Evolutionary conservation across 176 grass and related monocot genomes (phyloP).

Genomic region (Saccharum spontaneum): DNA sequence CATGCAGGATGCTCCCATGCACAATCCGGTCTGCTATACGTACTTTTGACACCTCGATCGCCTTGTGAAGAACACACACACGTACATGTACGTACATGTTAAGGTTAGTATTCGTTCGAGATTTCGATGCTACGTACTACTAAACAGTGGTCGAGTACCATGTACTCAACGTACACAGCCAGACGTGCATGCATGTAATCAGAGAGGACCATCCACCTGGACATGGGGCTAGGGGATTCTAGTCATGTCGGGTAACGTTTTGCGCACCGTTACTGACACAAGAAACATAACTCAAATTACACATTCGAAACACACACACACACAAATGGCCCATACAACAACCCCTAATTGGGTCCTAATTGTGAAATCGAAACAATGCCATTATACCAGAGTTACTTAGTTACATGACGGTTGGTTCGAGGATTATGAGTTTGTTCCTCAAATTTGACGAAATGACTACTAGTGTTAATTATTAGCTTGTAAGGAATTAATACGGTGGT

Average conservation of each 20-base stretch:
- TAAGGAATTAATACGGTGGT: no score
- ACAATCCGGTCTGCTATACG: background rate
- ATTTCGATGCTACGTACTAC: background rate
- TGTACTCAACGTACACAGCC: background rate
- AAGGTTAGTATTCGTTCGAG: background rate
- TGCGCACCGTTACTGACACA: slow-evolving; percentile 30
- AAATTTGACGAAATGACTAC: no score
- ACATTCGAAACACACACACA: background rate
- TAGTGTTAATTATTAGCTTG: no score
- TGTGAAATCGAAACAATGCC: background rate
- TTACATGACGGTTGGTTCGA: no score
- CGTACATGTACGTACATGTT: background rate
- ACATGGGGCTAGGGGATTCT: background rate
- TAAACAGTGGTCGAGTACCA: background rate
- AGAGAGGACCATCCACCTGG: background rate
- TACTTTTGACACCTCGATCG: background rate
- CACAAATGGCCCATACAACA: background rate
- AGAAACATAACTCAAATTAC: slow-evolving; percentile 4
- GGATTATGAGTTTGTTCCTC: no score
- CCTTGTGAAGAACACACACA: background rate
- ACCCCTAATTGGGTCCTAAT: background rate
- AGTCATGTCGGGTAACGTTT: slow-evolving; percentile 27
- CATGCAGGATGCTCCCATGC: background rate
- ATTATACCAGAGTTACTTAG: no score
- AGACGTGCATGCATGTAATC: slow-evolving; percentile 1